Conservation (phyloP, 805 yeast genomes). For the Geotrichum ghanense region DNA sequence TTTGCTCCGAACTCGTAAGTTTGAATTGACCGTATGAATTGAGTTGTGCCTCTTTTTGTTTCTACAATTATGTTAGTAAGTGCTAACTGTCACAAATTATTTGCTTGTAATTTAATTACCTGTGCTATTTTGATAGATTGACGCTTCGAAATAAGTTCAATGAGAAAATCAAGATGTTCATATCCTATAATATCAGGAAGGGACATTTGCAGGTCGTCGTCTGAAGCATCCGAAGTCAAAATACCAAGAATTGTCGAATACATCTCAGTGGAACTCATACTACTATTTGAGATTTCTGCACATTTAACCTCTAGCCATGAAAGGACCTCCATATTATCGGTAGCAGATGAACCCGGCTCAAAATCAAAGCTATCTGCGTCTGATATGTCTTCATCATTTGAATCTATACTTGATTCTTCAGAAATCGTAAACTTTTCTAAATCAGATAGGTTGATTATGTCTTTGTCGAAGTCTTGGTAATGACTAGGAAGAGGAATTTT, state of each 20-base stretch:
- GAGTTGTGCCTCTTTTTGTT: slow-evolving; percentile 11
- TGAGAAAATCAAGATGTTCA: slow-evolving; percentile 72
- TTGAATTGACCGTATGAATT: slow-evolving; percentile 6
- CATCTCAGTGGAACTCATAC: slow-evolving; percentile 3
- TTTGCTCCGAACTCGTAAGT: slow-evolving; percentile 13
- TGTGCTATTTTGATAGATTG: slow-evolving; percentile 16
- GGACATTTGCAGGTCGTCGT: slow-evolving; percentile 56
- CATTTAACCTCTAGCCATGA: slow-evolving; percentile 7
- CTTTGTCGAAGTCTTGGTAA: slow-evolving; percentile 4
- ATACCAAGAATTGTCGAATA: slow-evolving; percentile 5
- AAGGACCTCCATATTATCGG: slow-evolving; percentile 3
- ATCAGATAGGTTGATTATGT: neutral
- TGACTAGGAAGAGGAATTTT: slow-evolving; percentile 4
- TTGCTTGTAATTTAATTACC: slow-evolving; percentile 20
- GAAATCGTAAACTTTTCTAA: neutral
- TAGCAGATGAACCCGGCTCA: neutral
- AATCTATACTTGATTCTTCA: neutral
- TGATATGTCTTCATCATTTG: neutral
- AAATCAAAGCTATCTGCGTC: neutral
- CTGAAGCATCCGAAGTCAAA: slow-evolving; percentile 27
- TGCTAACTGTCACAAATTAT: slow-evolving; percentile 9
- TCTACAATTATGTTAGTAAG: slow-evolving; percentile 10
- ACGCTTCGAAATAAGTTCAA: slow-evolving; percentile 40
- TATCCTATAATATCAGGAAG: slow-evolving; percentile 76
- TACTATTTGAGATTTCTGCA: neutral